phyloP scores from a whole-genome alignment of 768 basidiomycete genomes.

The Terana coerulea region DNA sequence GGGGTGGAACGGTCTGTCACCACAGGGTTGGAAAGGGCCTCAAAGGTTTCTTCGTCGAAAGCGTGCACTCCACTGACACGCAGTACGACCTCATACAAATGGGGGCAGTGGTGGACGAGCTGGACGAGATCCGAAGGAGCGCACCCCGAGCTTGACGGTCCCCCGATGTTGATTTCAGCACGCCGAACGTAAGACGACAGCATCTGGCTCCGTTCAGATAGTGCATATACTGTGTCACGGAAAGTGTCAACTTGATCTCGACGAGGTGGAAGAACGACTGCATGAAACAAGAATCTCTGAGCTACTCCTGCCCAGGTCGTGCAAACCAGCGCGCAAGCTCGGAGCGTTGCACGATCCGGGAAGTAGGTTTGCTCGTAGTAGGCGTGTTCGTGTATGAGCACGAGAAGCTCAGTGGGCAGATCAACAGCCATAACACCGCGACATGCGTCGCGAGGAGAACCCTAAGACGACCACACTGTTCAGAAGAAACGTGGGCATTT shows the following conservation, averaged over 20 bases:
- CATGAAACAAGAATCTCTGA: conserved; percentile 23
- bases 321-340: conserved; percentile 18
- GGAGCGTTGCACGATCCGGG: conserved; percentile 18
- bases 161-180: conserved; percentile 13
- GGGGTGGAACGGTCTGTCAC: conserved; percentile 15
- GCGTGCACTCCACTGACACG: conserved; percentile 24
- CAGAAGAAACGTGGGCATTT: no score
- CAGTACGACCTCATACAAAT: conserved; percentile 33
- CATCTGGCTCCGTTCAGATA: conserved; percentile 3
- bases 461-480: no score
- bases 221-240: conserved; percentile 9
- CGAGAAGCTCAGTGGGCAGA: conserved; percentile 20
- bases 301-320: conserved; percentile 18
- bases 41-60: conserved; percentile 20
- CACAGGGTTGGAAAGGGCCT: conserved; percentile 24
- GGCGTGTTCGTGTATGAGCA: conserved; percentile 13
- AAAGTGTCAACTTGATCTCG: not conserved
- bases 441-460: no score
- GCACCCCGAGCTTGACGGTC: conserved; percentile 1
- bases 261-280: conserved; percentile 4
- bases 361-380: conserved; percentile 16
- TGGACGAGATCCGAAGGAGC: conserved; percentile 16
- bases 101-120: conserved; percentile 25
- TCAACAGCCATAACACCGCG: not conserved
- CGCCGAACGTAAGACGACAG: conserved; percentile 17